Evolutionary conservation across 164 flowering plant genomes (phyloP), one percentile per base, ranked within the genome.

Genomic region (Aristolochia californica): DNA sequence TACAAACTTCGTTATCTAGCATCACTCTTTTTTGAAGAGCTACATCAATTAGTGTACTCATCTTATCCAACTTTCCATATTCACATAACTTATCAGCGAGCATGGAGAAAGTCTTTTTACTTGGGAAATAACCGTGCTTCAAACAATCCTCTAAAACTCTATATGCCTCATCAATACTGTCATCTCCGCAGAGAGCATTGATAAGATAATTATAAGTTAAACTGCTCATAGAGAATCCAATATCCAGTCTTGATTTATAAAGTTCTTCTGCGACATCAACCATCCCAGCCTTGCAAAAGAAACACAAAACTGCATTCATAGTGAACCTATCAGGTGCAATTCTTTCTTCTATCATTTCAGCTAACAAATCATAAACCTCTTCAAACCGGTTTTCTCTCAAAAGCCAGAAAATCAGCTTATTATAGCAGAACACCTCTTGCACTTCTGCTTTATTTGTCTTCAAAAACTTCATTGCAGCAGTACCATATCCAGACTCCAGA

Each of bases 231-330:
- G 88, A 68, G 17, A 88, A 60, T 48, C 83, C 84, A 66, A 79
- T 70, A 55, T 79, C 83, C 1, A 59, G 66, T 57, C 81, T 77
- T 0, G 78, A 76, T 44, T 78, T 55, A 43, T 75, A 87, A 70
- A 91, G 71, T 40, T 80, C 81, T 38, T 83, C 58, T 0, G 94
- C 96, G 43, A 77, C 75, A 45, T 86, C 91, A 45, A 79, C 80
- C 86, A 82, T 77, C 44, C 93, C 98, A 15, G 82, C 91, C 72
- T 88, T 91, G 66, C 96, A 86, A 53, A 91, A 81, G 70, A 84
- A 82, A 62, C 91, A 79, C 58, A 88, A 61, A 1, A 72, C 78
- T 13, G 81, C 80, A 71, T 80, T 82, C 86, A 91, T 77, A 18
- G 98, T 91, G 18, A 73, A 66, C 67, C 61, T 68, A 70, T 88